Evolutionary conservation across 257 asterid species (phyloP).

Genomic region (Solanum sejunctum): DNA sequence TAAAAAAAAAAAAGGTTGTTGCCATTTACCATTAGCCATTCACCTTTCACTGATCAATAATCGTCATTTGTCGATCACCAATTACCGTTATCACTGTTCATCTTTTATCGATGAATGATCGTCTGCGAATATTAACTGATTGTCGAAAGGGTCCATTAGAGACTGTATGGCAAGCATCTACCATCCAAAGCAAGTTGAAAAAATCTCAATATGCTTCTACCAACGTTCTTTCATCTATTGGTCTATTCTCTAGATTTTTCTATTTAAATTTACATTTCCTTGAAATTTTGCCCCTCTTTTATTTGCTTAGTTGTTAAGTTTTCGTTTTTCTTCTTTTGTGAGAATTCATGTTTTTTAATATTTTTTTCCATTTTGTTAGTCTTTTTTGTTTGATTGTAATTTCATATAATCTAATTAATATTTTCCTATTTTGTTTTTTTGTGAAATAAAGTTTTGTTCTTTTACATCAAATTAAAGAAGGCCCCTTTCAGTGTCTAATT

Average conservation of each 20-base stretch:
- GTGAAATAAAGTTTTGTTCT: no score
- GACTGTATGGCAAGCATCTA: constrained; percentile 90
- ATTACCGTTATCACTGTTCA: no score
- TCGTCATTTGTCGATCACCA: no score
- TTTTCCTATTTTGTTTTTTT: not conserved
- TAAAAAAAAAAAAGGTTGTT: not conserved
- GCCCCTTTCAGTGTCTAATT: no score
- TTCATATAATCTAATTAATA: not conserved
- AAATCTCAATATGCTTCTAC: constrained; percentile 60
- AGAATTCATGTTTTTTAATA: not conserved
- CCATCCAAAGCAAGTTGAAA: constrained; percentile 55
- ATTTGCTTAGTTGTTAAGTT: not conserved
- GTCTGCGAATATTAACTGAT: constrained; percentile 49
- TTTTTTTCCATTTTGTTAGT: not conserved
- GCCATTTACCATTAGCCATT: no score
- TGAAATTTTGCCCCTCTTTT: no score
- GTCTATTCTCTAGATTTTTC: constrained; percentile 11
- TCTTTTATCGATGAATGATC: not conserved
- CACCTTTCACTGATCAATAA: no score
- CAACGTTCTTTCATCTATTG: constrained; percentile 49
- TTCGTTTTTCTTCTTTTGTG: not conserved
- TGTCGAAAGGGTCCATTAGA: constrained; percentile 64
- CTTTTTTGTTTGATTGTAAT: not conserved
- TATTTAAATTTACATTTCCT: no score
- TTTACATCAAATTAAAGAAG: no score